Percentiles rank a stretch among this genome's conserved stretches.
phyloP scores from a whole-genome alignment of 495 filamentous ascomycete species.

The Aspergillus heteromorphus region DNA sequence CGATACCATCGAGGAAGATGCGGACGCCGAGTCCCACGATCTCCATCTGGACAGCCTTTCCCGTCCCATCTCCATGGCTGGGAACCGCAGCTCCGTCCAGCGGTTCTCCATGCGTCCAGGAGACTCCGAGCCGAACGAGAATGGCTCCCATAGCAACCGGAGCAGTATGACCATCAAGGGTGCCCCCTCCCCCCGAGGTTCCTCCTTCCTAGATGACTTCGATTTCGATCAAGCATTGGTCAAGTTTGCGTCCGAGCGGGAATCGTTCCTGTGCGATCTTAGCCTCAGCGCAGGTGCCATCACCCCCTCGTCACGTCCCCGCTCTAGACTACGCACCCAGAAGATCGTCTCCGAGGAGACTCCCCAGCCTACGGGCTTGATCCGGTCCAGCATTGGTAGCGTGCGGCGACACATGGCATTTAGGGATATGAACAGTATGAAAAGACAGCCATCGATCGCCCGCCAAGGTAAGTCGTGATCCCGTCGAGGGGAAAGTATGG shows the following conservation, averaged over 20 bases:
- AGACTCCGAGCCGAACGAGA: constrained; percentile 44
- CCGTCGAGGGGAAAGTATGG: background rate
- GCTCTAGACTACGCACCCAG: constrained; percentile 71
- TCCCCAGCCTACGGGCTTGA: constrained; percentile 35
- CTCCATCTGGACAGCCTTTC: constrained; percentile 32
- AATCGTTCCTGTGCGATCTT: constrained; percentile 88
- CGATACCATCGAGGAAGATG: constrained; percentile 79
- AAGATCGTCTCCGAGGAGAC: constrained; percentile 75
- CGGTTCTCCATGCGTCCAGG: constrained; percentile 62
- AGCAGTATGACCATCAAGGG: constrained; percentile 82
- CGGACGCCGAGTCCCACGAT: constrained; percentile 49
- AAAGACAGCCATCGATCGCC: constrained; percentile 73
- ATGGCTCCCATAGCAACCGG: constrained; percentile 72
- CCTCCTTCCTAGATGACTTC: constrained; percentile 53
- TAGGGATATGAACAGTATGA: constrained; percentile 90
- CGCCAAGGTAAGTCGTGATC: constrained; percentile 59
- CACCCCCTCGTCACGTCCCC: constrained; percentile 62
- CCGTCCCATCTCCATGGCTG: constrained; percentile 53
- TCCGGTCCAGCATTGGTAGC: constrained; percentile 62
- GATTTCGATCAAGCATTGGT: constrained; percentile 89
- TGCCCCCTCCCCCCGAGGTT: constrained; percentile 33
- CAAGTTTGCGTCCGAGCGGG: constrained; percentile 91
- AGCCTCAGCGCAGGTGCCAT: constrained; percentile 81
- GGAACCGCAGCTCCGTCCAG: constrained; percentile 61
- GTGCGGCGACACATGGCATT: constrained; percentile 83